Base-by-base conservation (phyloP, 2,329 filamentous ascomycete species). In the Aspergillus spinulosporus region DNA sequence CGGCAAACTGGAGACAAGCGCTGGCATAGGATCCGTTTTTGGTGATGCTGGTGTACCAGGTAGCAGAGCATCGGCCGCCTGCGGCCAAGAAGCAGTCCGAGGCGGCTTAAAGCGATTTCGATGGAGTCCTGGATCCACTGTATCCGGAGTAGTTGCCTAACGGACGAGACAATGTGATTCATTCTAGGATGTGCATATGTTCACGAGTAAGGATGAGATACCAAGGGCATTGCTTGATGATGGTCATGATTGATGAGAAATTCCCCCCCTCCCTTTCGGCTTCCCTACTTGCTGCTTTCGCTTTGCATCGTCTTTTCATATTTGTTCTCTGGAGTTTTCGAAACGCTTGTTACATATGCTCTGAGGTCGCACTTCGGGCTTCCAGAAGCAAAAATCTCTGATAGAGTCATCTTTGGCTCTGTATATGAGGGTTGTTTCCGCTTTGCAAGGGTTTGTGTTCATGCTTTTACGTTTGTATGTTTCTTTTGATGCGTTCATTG, bases 1-100 rank as follows among this genome's bases (percentile, higher is more conserved):
- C 3, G 83, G 83, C 1, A 75, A 78, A 50, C 72, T 80, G 2
- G 84, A 86, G 64, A 77, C 71, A 40, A 69, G 63, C 21, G 65
- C 65, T 4, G 68, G 66, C 3, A 49, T 70, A 51, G 63, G 66
- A 43, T 56, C 54, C 57, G 59, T 67, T 32, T 63, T 69, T 44
- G 64, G 65, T 8, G 67, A 70, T 47, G 61, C 62, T 12, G 58
- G 61, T 42, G 60, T 68, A 44, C 62, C 67, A 12, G 60, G 66
- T 11, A 66, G 69, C 9, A 68, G 68, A 36, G 65, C 72, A 11
- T 74, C 74, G 1, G 67, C 68, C 1, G 69, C 66, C 2, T 79
- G 76, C 64, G 76, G 77, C 3, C 74, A 74, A 56, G 77, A 80
- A 62, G 75, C 75, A 2, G 71, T 80, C n/a, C 69, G 70, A 21